Percentiles rank a stretch among this genome's conserved stretches.
Conservation (phyloP, 352 stramenopile genomes). For the Phytophthora chlamydospora region DNA sequence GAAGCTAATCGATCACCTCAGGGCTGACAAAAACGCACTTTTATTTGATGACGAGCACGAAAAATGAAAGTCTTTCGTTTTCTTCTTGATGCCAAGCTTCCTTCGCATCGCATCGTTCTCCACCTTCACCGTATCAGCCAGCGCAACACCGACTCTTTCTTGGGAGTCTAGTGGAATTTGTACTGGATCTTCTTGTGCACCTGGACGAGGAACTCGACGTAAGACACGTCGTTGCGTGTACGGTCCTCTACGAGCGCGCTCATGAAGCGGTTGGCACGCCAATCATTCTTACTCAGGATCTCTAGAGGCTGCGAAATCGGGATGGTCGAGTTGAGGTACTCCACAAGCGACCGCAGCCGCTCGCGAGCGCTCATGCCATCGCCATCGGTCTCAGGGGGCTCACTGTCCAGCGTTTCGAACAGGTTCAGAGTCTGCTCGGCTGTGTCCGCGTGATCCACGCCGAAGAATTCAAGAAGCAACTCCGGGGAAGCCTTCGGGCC, state of each 20-base stretch:
- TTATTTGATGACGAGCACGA: conserved; percentile 35
- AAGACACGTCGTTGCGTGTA: conserved; percentile 86
- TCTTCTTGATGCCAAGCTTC: conserved; percentile 30
- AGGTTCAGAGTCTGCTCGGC: conserved; percentile 71
- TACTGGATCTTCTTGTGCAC: conserved; percentile 93
- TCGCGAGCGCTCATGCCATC: conserved; percentile 64
- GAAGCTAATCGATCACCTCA: conserved; percentile 5
- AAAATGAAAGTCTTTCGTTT: conserved; percentile 15
- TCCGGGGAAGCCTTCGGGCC: conserved; percentile 70
- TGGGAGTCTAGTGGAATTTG: conserved; percentile 80
- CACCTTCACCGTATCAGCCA: conserved; percentile 13
- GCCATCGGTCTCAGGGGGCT: conserved; percentile 32
- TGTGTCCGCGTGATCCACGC: conserved; percentile 80
- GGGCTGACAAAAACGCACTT: conserved; percentile 37
- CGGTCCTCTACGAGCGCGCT: conserved; percentile 88
- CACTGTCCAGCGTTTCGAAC: conserved; percentile 69
- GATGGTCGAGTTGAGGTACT: conserved; percentile 84
- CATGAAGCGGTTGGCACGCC: conserved; percentile 85
- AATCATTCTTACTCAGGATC: conserved; percentile 87
- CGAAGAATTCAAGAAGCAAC: conserved; percentile 85
- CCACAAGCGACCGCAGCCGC: conserved; percentile 70
- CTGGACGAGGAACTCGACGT: conserved; percentile 91
- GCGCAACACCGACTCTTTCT: conserved; percentile 7
- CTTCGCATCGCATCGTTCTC: conserved; percentile 25
- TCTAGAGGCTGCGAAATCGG: conserved; percentile 85